Evolutionary conservation across 805 yeast species (phyloP).

Genomic region (Yamadazyma philogaea): DNA sequence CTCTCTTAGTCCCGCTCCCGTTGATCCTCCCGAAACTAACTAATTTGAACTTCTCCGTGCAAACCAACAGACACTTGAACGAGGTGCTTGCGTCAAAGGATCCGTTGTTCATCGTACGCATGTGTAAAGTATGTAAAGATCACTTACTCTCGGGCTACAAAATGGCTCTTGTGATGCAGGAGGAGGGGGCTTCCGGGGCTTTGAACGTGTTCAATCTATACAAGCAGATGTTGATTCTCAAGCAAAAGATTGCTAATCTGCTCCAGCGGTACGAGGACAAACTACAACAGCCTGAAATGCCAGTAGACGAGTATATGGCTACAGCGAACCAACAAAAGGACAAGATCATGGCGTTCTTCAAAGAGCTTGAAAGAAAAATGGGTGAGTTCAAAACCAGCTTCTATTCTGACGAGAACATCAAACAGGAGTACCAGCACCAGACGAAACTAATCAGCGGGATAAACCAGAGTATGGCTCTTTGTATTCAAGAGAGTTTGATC

Average conservation of each 20-base stretch:
- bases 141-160: slow-evolving; percentile 54
- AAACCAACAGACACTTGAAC: slow-evolving; percentile 19
- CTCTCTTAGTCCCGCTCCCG: slow-evolving; percentile 62
- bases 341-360: slow-evolving; percentile 17
- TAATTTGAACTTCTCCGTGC: slow-evolving; percentile 30
- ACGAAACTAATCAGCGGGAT: slow-evolving; percentile 46
- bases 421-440: slow-evolving; percentile 9
- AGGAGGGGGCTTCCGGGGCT: background rate
- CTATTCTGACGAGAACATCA: slow-evolving; percentile 17
- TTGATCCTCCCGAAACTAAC: slow-evolving; percentile 38
- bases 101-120: slow-evolving; percentile 8
- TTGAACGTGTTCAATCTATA: slow-evolving; percentile 9
- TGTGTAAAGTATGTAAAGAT: slow-evolving; percentile 67
- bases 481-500: slow-evolving; percentile 64
- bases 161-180: background rate
- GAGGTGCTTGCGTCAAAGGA: slow-evolving; percentile 10
- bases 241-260: slow-evolving; percentile 9
- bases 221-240: slow-evolving; percentile 8
- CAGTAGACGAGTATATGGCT: slow-evolving; percentile 1
- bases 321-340: slow-evolving; percentile 12
- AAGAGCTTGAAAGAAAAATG: slow-evolving; percentile 30
- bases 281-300: background rate
- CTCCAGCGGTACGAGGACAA: slow-evolving; percentile 10
- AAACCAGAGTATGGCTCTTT: slow-evolving; percentile 52
- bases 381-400: slow-evolving; percentile 22